Evolutionary conservation across 495 filamentous ascomycete genomes (phyloP).

Genomic region (Diplogelasinospora grovesii): DNA sequence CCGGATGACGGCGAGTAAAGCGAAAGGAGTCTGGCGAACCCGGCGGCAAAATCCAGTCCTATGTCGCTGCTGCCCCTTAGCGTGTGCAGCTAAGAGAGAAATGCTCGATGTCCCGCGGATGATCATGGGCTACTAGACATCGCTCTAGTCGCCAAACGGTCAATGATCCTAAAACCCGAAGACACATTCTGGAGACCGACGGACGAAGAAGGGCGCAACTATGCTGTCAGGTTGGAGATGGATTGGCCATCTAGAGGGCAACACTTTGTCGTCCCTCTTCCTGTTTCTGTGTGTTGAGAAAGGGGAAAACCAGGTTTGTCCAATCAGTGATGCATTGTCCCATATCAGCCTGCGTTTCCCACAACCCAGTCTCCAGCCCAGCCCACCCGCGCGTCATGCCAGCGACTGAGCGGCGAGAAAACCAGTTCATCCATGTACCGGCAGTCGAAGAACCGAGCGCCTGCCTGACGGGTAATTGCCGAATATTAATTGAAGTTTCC

Average conservation of each 20-base stretch:
- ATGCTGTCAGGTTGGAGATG: background rate
- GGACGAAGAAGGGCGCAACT: background rate
- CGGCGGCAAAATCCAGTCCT: background rate
- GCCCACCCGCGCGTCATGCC: too few species aligned
- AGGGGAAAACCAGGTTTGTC: background rate
- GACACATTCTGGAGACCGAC: background rate
- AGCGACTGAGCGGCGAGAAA: background rate
- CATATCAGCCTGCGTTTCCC: slow-evolving; percentile 1
- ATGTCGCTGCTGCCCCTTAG: too few species aligned
- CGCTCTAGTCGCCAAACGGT: too few species aligned
- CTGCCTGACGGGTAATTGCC: background rate
- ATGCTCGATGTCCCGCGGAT: too few species aligned
- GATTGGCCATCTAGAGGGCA: background rate
- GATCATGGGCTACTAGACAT: too few species aligned
- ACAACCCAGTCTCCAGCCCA: too few species aligned
- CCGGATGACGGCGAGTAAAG: too few species aligned
- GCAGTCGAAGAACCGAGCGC: background rate
- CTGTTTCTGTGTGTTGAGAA: too few species aligned
- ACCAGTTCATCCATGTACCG: background rate
- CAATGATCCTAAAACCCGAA: too few species aligned
- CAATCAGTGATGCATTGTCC: background rate
- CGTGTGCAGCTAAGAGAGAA: too few species aligned
- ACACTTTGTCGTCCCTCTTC: background rate
- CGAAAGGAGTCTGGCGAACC: background rate
- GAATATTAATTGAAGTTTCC: background rate